Percentiles rank a stretch among this genome's conserved stretches.
phyloP scores from a whole-genome alignment of 306 rosid genomes.

The Potentilla sterilis region DNA sequence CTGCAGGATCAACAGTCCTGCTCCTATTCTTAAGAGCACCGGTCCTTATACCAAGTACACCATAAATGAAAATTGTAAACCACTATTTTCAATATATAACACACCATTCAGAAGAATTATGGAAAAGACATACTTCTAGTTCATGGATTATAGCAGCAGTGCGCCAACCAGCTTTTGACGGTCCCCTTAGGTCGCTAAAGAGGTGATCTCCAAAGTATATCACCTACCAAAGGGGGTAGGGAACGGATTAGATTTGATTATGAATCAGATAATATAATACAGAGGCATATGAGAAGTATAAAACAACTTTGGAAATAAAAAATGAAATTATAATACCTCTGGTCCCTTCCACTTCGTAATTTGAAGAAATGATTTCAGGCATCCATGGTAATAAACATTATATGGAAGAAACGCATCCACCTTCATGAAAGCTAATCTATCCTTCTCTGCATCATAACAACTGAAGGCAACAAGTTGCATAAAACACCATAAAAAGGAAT shows the following conservation, averaged over 20 bases:
- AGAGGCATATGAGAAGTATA: conserved; percentile 13
- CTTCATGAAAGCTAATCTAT: conserved; percentile 79
- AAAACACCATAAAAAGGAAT: conserved; percentile 13
- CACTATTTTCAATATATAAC: conserved; percentile 1
- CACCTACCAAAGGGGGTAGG: conserved; percentile 47
- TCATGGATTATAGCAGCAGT: conserved; percentile 96
- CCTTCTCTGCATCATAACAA: conserved; percentile 75
- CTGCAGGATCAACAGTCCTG: background rate
- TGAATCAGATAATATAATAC: conserved; percentile 4
- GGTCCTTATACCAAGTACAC: background rate
- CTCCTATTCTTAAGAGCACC: background rate
- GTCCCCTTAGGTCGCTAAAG: conserved; percentile 94
- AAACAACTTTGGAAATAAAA: conserved; percentile 10
- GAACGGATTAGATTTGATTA: conserved; percentile 17
- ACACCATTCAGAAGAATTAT: background rate
- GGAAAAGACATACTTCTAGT: conserved; percentile 57
- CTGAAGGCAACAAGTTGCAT: conserved; percentile 41
- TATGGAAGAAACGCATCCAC: conserved; percentile 77
- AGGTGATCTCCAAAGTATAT: conserved; percentile 99
- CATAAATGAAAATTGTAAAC: background rate
- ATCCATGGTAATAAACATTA: conserved; percentile 83
- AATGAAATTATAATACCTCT: conserved; percentile 56
- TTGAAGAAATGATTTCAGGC: conserved; percentile 89
- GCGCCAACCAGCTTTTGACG: conserved; percentile 98
- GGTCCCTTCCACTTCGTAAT: conserved; percentile 96